Evolutionary conservation across 192 early-diverging fungal genomes (phyloP), one percentile per base, ranked within the genome.

Genomic region (Pecoramyces ruminantium): DNA sequence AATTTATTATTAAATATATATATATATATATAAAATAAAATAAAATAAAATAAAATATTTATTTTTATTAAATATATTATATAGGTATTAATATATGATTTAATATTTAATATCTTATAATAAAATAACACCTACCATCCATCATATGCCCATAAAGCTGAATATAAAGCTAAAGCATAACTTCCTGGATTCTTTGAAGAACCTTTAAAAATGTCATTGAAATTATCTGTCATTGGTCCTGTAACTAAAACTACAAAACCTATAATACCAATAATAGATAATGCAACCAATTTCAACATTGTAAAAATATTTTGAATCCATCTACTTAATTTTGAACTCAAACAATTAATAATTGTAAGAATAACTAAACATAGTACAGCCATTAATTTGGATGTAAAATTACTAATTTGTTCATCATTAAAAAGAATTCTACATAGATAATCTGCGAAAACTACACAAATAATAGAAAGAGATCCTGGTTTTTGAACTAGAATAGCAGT

Each of bases 101-200:
- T 6, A n/a, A n/a, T n/a, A n/a, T n/a, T n/a, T 34, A 34, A 34
- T 34, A 34, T 6, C 4, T 3, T 3, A 34, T 34, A 34, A 34
- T 6, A 34, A 34, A 34, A 6, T 6, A 6, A 6, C 11, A 34
- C 42, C n/a, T 67, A 86, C 87, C 85, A 88, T n/a, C 87, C 88
- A 77, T 88, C 87, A 58, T 88, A 88, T 4, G 87, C 88, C 88
- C 87, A 88, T 29, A 88, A 81, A 4, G 85, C 86, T 9, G 90
- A 92, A 83, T 94, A 94, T 28, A 93, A 85, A 29, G 93, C 94
- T 38, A 95, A 27, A 18, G 94, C 88, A 85, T 93, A 93, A 29
- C 93, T 89, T 4, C 93, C 92, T 27, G 88, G 83, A 77, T 83
- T 90, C 21, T 83, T 86, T 30, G 86, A 87, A 30, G 86, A 83